A percentile compares a stretch with the other conserved stretches of the same genome.
phyloP scores from a whole-genome alignment of 2,329 filamentous ascomycete genomes.

The Cladophialophora exuberans region DNA sequence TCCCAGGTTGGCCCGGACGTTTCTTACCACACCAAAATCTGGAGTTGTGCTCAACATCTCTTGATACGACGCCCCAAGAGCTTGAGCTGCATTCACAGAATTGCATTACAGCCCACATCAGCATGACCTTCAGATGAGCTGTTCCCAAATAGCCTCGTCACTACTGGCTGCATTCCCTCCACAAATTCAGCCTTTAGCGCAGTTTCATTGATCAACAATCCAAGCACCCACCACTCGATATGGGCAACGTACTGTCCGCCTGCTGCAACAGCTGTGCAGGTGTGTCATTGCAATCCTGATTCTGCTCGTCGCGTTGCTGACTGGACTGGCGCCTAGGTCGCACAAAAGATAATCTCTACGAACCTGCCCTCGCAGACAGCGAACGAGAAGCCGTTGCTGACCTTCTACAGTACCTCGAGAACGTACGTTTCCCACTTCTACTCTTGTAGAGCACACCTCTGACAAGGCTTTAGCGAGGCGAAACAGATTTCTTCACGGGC shows the following conservation, averaged over 20 bases:
- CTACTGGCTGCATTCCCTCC: constrained; percentile 8
- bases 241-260: constrained; percentile 35
- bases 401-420: constrained; percentile 92
- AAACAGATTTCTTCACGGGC: constrained; percentile 98
- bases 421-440: constrained; percentile 62
- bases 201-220: constrained; percentile 11
- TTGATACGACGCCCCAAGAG: constrained; percentile 7
- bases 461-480: constrained; percentile 68
- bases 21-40: neutral
- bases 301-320: constrained; percentile 12
- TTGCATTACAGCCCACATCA: constrained; percentile 20
- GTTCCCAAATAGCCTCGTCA: constrained; percentile 5
- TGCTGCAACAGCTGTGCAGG: constrained; percentile 36
- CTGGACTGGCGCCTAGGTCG: constrained; percentile 59
- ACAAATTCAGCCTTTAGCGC: constrained; percentile 5
- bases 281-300: constrained; percentile 3
- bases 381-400: constrained; percentile 97
- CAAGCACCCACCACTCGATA: constrained; percentile 21
- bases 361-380: constrained; percentile 88
- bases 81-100: constrained; percentile 15
- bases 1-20: neutral
- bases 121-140: constrained; percentile 25
- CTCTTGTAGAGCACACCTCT: constrained; percentile 28
- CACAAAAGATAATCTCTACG: constrained; percentile 79
- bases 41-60: constrained; percentile 6